Evolutionary conservation across 257 asterid species (phyloP).

Genomic region (Agastache rugosa): DNA sequence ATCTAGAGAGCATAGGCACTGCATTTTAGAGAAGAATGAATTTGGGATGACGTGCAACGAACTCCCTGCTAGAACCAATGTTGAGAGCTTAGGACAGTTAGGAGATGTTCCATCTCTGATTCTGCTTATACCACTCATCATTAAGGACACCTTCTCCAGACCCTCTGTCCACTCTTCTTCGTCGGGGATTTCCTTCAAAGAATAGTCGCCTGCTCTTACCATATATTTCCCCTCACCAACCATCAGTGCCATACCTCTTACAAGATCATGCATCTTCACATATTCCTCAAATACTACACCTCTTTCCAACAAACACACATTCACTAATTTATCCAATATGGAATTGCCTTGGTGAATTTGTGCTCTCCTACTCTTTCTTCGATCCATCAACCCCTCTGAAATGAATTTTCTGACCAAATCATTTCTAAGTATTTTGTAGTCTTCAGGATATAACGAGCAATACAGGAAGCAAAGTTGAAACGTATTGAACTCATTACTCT

Average conservation of each 20-base stretch:
- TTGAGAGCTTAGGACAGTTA: slow-evolving; percentile 28
- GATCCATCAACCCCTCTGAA: slow-evolving; percentile 30
- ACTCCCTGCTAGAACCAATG: not conserved
- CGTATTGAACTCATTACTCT: not conserved
- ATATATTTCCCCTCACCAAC: slow-evolving; percentile 10
- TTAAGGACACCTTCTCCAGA: slow-evolving; percentile 36
- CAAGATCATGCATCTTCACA: slow-evolving; percentile 38
- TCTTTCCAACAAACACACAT: slow-evolving; percentile 31
- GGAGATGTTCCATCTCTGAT: slow-evolving; percentile 29
- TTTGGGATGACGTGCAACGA: not conserved
- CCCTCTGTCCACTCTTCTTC: slow-evolving; percentile 25
- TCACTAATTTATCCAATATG: slow-evolving; percentile 27
- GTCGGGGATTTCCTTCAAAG: not conserved
- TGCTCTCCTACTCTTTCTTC: slow-evolving; percentile 19
- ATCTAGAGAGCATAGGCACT: slow-evolving; percentile 17
- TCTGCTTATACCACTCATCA: not conserved
- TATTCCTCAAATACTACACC: not conserved
- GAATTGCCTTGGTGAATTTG: slow-evolving; percentile 17
- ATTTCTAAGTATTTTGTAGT: not conserved
- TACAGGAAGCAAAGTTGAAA: slow-evolving; percentile 31
- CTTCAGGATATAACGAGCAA: slow-evolving; percentile 38
- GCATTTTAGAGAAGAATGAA: slow-evolving; percentile 20
- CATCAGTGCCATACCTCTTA: slow-evolving; percentile 36
- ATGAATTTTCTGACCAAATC: slow-evolving; percentile 4
- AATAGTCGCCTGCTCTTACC: slow-evolving; percentile 6